Evolutionary conservation across 805 yeast genomes (phyloP).

Genomic region (Alloascoidea africana): DNA sequence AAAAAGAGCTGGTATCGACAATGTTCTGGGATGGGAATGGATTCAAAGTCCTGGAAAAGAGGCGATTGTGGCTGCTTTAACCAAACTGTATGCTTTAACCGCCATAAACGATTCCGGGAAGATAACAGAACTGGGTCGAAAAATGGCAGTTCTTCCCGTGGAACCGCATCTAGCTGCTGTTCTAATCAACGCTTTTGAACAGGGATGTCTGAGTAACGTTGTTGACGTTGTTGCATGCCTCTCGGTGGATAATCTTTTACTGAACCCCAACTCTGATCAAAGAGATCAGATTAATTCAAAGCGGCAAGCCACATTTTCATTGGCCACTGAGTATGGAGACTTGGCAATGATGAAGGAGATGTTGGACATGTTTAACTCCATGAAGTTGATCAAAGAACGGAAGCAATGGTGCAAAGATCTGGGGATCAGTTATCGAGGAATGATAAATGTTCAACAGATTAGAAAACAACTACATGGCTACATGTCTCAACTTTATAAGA

Average conservation of each 20-base stretch:
- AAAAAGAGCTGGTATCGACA: conserved; percentile 71
- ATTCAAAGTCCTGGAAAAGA: conserved; percentile 78
- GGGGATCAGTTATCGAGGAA: conserved; percentile 63
- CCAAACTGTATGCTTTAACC: conserved; percentile 59
- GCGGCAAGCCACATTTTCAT: conserved; percentile 51
- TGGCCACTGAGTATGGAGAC: conserved; percentile 73
- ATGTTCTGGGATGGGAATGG: conserved; percentile 84
- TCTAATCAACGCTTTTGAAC: conserved; percentile 49
- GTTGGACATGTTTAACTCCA: conserved; percentile 35
- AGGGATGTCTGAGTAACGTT: conserved; percentile 43
- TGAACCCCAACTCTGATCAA: conserved; percentile 65
- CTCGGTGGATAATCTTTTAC: conserved; percentile 76
- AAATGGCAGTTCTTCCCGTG: conserved; percentile 81
- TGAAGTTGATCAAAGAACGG: conserved; percentile 35
- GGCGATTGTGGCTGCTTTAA: conserved; percentile 60
- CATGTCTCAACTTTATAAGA: conserved; percentile 23
- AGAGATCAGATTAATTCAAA: conserved; percentile 76
- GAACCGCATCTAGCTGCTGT: conserved; percentile 90
- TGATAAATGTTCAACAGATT: conserved; percentile 61
- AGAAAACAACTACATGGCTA: conserved; percentile 63
- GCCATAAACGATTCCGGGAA: conserved; percentile 69
- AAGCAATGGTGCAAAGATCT: conserved; percentile 75
- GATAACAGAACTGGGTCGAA: conserved; percentile 65
- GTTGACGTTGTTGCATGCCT: conserved; percentile 86
- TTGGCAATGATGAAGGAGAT: conserved; percentile 69